Base-by-base conservation (phyloP, 768 basidiomycete genomes). In the Phylloporus sp. region DNA sequence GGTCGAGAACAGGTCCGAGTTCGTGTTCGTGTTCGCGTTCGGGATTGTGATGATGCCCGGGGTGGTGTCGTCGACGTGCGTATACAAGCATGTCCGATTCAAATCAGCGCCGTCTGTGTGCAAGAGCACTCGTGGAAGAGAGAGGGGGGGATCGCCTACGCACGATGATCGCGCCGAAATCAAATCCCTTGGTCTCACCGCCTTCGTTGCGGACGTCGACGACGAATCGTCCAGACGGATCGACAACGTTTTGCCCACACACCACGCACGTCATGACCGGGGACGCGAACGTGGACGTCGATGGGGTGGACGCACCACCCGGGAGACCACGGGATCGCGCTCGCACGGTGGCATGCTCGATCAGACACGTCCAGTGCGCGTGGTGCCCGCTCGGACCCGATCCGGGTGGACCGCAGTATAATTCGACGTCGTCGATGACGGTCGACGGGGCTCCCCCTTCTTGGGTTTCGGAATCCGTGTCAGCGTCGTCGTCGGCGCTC, bases 121-220 rank as follows among this genome's bases (percentile, higher is more conserved):
- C 18, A n/a, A 15, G 41, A 24, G 11, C 17, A 43, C 35, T 17
- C 22, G 18, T 17, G 13, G 1, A 9, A 27, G 6, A 13, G 15
- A 5, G 17, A 4, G 14, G 6, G 21, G 32, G 13, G 18, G 2
- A 15, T 3, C 14, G 8, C 5, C 24, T 14, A 61, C 61, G 54
- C 41, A 63, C 61, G 34, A 62, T 48, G 11, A 60, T 61, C 42
- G 40, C 44, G 9, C 61, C 59, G 24, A 62, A 63, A 53, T 63
- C 56, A 32, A 62, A 61, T n/a, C 52, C 49, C 8, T 9, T 51
- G 0, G 60, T 62, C 22, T 56, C 52, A 5, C 62, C 62, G 5
- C 61, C 61, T 29, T 62, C 61, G 38, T 62, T 62, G 31, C 44
- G 54, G 22, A 62, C 54, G 33, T 62, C 58, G 36, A 63, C 56